Evolutionary conservation across 1,139 yeast species (phyloP).

Genomic region (Taiozyma sp.): DNA sequence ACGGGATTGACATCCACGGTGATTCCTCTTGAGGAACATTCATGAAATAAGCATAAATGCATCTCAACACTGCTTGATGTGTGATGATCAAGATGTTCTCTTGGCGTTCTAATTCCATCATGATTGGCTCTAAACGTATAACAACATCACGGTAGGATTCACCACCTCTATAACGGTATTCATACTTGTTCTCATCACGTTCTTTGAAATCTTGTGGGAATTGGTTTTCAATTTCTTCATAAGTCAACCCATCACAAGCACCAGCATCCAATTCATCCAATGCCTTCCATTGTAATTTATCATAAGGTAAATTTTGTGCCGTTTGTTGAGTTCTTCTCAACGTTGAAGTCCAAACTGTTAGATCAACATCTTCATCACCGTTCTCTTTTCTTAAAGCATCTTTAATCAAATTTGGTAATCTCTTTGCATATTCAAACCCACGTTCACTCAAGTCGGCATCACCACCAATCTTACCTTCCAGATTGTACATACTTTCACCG

Average conservation of each 20-base stretch:
- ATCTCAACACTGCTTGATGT: conserved; percentile 95
- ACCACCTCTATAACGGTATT: conserved; percentile 94
- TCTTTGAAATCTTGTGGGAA: conserved; percentile 96
- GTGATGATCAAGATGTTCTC: conserved; percentile 94
- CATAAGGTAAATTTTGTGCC: conserved; percentile 76
- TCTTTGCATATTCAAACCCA: conserved; percentile 81
- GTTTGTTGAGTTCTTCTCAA: conserved; percentile 91
- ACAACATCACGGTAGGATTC: conserved; percentile 96
- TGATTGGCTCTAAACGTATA: conserved; percentile 89
- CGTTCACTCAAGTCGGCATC: conserved; percentile 85
- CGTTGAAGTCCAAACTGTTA: conserved; percentile 97
- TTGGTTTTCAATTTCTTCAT: conserved; percentile 75
- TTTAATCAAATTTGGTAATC: conserved; percentile 73
- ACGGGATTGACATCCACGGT: conserved; percentile 99
- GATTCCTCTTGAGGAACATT: conserved; percentile 96
- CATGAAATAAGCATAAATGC: conserved; percentile 97
- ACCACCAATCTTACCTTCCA: conserved; percentile 95
- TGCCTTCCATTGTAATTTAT: conserved; percentile 92
- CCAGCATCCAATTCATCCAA: conserved; percentile 97
- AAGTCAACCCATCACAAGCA: conserved; percentile 92
- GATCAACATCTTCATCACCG: conserved; percentile 66
- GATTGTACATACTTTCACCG: conserved; percentile 89
- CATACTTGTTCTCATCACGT: conserved; percentile 93
- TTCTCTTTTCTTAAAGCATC: conserved; percentile 68
- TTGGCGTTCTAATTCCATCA: conserved; percentile 96